Conservation (phyloP, 164 flowering plant genomes). For the Amborella trichopoda region DNA sequence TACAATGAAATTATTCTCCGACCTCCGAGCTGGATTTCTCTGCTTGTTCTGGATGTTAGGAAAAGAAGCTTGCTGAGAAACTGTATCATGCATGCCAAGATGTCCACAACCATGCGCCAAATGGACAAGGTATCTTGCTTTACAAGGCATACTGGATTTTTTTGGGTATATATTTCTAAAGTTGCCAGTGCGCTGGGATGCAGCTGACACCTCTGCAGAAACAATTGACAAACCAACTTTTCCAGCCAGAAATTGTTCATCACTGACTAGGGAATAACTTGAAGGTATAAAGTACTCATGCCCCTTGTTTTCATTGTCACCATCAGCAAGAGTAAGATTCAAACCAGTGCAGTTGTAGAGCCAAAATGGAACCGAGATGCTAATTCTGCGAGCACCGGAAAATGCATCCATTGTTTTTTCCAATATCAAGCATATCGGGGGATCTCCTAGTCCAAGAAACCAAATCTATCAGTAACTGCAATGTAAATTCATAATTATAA, state of each 20-base stretch:
- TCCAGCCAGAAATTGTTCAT: slow-evolving; percentile 15
- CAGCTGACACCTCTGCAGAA: slow-evolving; percentile 10
- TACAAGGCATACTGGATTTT: slow-evolving; percentile 18
- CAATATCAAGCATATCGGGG: slow-evolving; percentile 34
- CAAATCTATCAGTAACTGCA: slow-evolving; percentile 1
- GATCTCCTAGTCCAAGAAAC: slow-evolving; percentile 30
- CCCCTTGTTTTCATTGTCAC: slow-evolving; percentile 28
- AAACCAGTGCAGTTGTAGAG: slow-evolving; percentile 76
- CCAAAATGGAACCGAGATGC: slow-evolving; percentile 65
- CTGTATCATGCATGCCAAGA: slow-evolving; percentile 5
- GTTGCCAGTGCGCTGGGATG: slow-evolving; percentile 5
- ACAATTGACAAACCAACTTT: slow-evolving; percentile 54
- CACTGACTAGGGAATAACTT: slow-evolving; percentile 43
- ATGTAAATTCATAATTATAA: too few relatives aligned
- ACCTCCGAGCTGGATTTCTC: slow-evolving; percentile 1
- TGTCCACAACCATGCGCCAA: slow-evolving; percentile 4
- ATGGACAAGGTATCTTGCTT: slow-evolving; percentile 15
- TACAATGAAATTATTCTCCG: slow-evolving; percentile 10
- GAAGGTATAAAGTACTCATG: slow-evolving; percentile 39
- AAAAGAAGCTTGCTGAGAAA: slow-evolving; percentile 7
- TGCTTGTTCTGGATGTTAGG: slow-evolving; percentile 4
- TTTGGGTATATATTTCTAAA: slow-evolving; percentile 10
- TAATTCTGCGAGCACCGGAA: slow-evolving; percentile 81
- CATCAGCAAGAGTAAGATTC: slow-evolving; percentile 41
- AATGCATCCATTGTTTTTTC: slow-evolving; percentile 77